A percentile compares a stretch with the other conserved stretches of the same genome.
Conservation (phyloP, 306 rosid genomes). For the Oemleria cerasiformis region DNA sequence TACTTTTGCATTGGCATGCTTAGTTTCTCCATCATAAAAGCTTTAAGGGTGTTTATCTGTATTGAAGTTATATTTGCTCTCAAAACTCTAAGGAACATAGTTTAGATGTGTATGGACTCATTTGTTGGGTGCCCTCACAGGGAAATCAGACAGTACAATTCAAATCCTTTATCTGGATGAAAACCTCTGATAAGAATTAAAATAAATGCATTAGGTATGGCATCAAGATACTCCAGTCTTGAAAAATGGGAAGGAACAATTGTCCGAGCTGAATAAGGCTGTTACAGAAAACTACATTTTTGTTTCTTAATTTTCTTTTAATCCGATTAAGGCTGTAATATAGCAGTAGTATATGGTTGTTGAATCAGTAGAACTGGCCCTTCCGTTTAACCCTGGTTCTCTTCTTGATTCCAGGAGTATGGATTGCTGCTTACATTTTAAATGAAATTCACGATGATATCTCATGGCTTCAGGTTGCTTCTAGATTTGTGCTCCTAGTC, state of each 20-base stretch:
- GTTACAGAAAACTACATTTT: neutral
- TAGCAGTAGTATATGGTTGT: neutral
- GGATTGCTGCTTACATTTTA: constrained; percentile 72
- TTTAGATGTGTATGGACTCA: neutral
- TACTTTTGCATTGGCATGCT: neutral
- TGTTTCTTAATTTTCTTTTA: neutral
- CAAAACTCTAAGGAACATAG: neutral
- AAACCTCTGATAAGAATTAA: neutral
- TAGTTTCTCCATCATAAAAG: neutral
- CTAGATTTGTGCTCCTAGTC: constrained; percentile 79
- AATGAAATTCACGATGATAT: constrained; percentile 82
- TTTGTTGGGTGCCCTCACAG: neutral
- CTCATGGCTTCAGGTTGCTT: constrained; percentile 79
- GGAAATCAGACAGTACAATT: neutral
- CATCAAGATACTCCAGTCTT: neutral
- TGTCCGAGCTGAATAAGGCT: neutral
- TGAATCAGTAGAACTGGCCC: neutral
- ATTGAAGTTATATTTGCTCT: neutral
- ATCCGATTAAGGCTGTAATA: constrained; percentile 6
- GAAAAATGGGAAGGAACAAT: neutral
- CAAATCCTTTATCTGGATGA: neutral
- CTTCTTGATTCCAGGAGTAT: constrained; percentile 58
- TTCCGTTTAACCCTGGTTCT: constrained; percentile 21
- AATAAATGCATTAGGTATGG: neutral
- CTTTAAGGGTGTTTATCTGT: neutral